phyloP scores from a whole-genome alignment of 441 rosid species.

The Populus hybrid region DNA sequence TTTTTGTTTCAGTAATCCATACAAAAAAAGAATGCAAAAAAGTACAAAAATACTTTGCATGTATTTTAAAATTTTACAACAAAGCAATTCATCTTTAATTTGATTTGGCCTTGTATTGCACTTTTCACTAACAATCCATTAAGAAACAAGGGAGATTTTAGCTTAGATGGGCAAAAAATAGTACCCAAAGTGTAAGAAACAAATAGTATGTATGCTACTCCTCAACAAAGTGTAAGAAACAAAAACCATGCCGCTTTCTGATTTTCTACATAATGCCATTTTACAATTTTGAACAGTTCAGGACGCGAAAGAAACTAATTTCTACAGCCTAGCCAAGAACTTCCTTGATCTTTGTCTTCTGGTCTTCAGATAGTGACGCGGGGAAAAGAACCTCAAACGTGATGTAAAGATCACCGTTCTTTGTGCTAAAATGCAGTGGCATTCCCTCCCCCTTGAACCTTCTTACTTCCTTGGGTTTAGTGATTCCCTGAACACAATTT shows the following conservation, averaged over 20 bases:
- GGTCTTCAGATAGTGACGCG: conserved; percentile 65
- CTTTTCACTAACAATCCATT: background rate
- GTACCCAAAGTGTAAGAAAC: background rate
- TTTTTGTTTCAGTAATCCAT: too few species aligned
- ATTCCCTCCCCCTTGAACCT: conserved; percentile 94
- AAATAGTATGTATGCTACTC: background rate
- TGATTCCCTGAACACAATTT: conserved; percentile 57
- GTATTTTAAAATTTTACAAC: too few species aligned
- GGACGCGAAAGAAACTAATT: background rate
- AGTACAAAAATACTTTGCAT: too few species aligned
- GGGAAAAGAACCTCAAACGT: conserved; percentile 91
- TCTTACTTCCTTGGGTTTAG: conserved; percentile 83
- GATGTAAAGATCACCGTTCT: conserved; percentile 85
- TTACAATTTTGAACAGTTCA: conserved; percentile 39
- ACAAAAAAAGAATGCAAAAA: too few species aligned
- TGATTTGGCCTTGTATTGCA: background rate
- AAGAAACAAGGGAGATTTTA: background rate
- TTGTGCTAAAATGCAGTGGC: conserved; percentile 79
- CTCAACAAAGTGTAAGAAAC: conserved; percentile 4
- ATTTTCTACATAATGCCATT: conserved; percentile 27
- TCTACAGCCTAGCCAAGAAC: conserved; percentile 52
- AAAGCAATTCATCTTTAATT: background rate
- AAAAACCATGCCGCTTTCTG: conserved; percentile 23
- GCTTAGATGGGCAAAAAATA: background rate
- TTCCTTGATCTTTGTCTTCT: conserved; percentile 77